These are phyloP conservation scores for Paraphaeosphaeria minitans DNA, from an alignment of 2,329 filamentous ascomycete species.

Conservation along the genomic window DNA sequence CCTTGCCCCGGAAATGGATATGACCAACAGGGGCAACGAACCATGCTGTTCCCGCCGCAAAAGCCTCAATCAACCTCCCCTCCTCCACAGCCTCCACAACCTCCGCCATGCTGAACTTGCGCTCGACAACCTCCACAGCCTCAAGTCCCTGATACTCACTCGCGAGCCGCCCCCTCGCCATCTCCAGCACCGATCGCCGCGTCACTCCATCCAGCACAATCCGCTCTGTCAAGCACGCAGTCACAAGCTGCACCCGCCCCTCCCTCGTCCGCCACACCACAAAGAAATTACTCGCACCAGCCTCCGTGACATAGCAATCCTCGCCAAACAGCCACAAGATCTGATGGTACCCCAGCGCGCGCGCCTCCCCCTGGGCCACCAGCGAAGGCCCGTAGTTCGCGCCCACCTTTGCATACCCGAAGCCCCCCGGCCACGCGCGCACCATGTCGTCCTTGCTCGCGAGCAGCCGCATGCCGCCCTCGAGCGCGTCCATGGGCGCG, in stretches of 20 bases:
- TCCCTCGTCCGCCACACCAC: slow-evolving; percentile 74
- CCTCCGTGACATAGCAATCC: slow-evolving; percentile 82
- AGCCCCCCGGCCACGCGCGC: slow-evolving; percentile 90
- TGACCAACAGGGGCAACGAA: slow-evolving; percentile 54
- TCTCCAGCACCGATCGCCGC: slow-evolving; percentile 76
- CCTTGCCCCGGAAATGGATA: slow-evolving; percentile 53
- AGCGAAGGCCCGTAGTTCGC: slow-evolving; percentile 91
- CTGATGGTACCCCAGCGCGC: slow-evolving; percentile 77
- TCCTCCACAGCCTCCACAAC: slow-evolving; percentile 73
- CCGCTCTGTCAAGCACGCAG: slow-evolving; percentile 80
- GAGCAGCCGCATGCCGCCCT: slow-evolving; percentile 67
- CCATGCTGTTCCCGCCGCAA: slow-evolving; percentile 81
- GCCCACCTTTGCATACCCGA: slow-evolving; percentile 89
- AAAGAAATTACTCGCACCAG: slow-evolving; percentile 92
- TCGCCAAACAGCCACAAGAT: slow-evolving; percentile 91
- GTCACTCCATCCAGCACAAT: slow-evolving; percentile 64
- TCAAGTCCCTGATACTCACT: slow-evolving; percentile 42
- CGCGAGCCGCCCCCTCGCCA: slow-evolving; percentile 67
- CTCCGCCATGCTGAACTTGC: slow-evolving; percentile 81
- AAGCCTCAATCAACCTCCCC: slow-evolving; percentile 80
- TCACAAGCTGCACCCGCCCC: slow-evolving; percentile 72
- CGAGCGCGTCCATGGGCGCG: slow-evolving; percentile 49
- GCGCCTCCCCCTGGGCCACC: slow-evolving; percentile 76
- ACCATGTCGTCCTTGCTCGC: slow-evolving; percentile 82
- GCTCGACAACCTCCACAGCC: slow-evolving; percentile 73